Evolutionary conservation across 768 basidiomycete species (phyloP), one percentile per base, ranked within the genome.

Genomic region (Rhizopogon roseolus): DNA sequence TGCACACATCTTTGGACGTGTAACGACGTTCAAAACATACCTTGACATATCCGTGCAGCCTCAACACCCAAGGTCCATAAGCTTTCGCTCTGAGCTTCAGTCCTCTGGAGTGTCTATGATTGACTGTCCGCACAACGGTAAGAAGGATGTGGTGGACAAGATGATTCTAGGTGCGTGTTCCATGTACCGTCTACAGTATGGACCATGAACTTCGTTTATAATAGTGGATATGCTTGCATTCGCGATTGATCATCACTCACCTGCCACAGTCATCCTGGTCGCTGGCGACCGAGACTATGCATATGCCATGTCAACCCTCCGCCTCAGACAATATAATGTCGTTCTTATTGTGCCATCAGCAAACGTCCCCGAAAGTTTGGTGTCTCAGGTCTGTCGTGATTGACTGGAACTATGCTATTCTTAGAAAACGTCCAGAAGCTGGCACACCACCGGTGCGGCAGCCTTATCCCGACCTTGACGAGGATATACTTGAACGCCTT

Each of bases 211-310:
- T 40, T 32, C 36, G n/a, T 5, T 48, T 22, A n/a, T 44, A 32
- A 44, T 63, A 86, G 86, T 84, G 43, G 87, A 89, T 60, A 81
- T 88, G 76, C 69, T 88, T 54, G 74, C 79, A 6, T 79, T 81
- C 63, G 84, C 81, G 16, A 77, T 84, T 61, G 86, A 88, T 66
- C 77, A 79, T 57, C 69, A 76, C 4, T 50, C 76, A 2, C 77
- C 79, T 54, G 62, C 76, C 28, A 85, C 84, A 16, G 68, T 86
- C 59, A 66, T 87, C 45, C 70, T 90, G 37, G 82, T 89, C 59
- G 77, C 85, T 0, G 83, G 81, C 16, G 85, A 89, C 64, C 75
- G 83, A 42, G 85, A 87, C 63, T 81, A 85, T 60, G 78, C 79
- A 4, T 87, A 85, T 61, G 79, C 80, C 16, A 66, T 85, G 39